phyloP scores from a whole-genome alignment of 257 asterid genomes.

The Ehretia macrophylla region DNA sequence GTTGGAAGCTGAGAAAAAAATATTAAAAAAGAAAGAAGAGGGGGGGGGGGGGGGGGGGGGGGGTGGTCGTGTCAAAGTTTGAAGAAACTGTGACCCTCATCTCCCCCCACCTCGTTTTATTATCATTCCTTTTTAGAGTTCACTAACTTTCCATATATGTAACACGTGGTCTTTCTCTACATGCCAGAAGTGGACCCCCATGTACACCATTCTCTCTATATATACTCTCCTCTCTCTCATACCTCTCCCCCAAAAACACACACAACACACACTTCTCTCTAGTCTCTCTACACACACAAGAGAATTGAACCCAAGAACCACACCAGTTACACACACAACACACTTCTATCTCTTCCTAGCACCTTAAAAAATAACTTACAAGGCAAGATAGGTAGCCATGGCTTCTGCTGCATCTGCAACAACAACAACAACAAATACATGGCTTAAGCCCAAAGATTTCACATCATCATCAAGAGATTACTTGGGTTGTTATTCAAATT shows the following conservation, averaged over 20 bases:
- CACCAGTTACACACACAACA: not conserved
- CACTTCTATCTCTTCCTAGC: not conserved
- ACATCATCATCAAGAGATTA: slow-evolving; percentile 10
- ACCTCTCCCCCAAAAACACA: slow-evolving; percentile 16
- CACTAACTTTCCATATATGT: slow-evolving; percentile 28
- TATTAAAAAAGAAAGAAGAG: not conserved
- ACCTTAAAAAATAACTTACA: slow-evolving; percentile 3
- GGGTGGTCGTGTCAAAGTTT: slow-evolving; percentile 35
- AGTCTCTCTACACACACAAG: slow-evolving; percentile 12
- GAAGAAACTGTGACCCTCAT: slow-evolving; percentile 34
- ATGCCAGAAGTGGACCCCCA: slow-evolving; percentile 44
- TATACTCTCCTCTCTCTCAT: slow-evolving; percentile 31
- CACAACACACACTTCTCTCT: slow-evolving; percentile 9
- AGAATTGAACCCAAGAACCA: too few relatives aligned
- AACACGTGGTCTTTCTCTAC: slow-evolving; percentile 78
- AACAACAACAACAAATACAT: slow-evolving; percentile 27
- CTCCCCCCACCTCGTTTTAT: slow-evolving; percentile 17
- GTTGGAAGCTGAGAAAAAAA: not conserved
- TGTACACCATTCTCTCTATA: slow-evolving; percentile 35
- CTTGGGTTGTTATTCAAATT: slow-evolving; percentile 11
- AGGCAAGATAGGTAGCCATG: slow-evolving; percentile 48
- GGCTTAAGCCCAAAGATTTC: slow-evolving; percentile 34
- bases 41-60: not conserved
- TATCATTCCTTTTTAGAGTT: slow-evolving; percentile 8
- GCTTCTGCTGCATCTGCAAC: slow-evolving; percentile 23